These are phyloP conservation scores for Tetrahymena elliotti DNA, from an alignment of 73 alveolate species.

Conservation along the genomic window DNA sequence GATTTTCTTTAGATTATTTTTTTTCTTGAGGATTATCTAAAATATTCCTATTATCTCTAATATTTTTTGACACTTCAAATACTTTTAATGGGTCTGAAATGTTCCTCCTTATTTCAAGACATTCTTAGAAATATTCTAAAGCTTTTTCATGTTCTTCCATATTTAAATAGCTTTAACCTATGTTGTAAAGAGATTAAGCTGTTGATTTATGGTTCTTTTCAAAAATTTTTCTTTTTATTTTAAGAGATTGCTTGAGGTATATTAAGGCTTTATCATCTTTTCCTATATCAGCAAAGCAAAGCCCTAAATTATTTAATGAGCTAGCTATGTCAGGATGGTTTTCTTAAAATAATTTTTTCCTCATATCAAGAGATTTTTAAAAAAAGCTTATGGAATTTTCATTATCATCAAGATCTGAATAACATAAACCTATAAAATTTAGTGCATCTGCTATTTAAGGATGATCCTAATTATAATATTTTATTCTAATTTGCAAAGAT, in stretches of 20 bases:
- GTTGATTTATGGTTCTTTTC: not conserved
- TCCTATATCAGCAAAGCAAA: not conserved
- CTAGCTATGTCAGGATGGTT: not conserved
- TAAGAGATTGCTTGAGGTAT: not conserved
- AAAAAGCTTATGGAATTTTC: not conserved
- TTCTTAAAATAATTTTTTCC: not conserved
- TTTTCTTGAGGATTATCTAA: not conserved
- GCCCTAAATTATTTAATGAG: not conserved
- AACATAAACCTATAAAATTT: not conserved
- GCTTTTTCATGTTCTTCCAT: not conserved
- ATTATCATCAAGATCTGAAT: not conserved
- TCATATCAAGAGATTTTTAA: not conserved
- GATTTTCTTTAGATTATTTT: too few species aligned
- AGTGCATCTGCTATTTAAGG: not conserved
- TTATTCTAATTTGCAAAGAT: not conserved
- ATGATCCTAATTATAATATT: not conserved
- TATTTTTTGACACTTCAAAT: not conserved
- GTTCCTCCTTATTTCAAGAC: not conserved
- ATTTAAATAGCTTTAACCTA: not conserved
- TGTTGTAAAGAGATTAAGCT: not conserved
- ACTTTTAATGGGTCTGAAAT: not conserved
- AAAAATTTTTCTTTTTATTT: not conserved
- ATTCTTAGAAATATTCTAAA: not conserved
- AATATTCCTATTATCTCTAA: not conserved
- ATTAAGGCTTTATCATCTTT: not conserved